Evolutionary conservation across 306 rosid genomes (phyloP), one percentile per base, ranked within the genome.

Genomic region (Glycine tomentella): DNA sequence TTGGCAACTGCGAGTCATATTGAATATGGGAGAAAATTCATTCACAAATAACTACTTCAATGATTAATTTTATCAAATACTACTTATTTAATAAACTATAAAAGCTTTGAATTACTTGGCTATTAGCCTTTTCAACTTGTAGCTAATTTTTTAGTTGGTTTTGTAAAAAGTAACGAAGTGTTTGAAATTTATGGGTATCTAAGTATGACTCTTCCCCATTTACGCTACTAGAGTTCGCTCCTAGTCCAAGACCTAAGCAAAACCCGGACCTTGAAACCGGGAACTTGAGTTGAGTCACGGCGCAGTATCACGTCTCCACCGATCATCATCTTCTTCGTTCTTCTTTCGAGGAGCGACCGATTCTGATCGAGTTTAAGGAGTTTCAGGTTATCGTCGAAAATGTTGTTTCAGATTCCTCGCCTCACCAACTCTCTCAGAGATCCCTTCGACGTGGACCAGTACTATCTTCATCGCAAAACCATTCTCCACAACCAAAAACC

Each of bases 401-500:
- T 87, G 90, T 78, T 84, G 80, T 57, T 84, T 87, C 90, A 87
- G 84, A 81, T 87, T 81, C 90, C 90, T 58, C 90, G 90, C 40
- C 74, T 87, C 15, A 84, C 90, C 4, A 87, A 84, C 40, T 87
- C 90, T 42, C 90, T 87, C 49, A 78, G 90, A 81, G 80, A 75
- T 3, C 88, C 90, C 5, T 87, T 87, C 66, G 90, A 87, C 65
- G 59, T 87, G 53, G 90, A 87, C 38, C 80, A 78, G 31, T 87
- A 86, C 13, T 87, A 87, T 82, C 86, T 87, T 66, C 88, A 78
- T 52, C 90, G 90, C 74, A 87, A 84, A 74, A 45, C 75, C 14
- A 13, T 84, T 42, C 90, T 87, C 53, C 84, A 81, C 52, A 78
- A 74, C 65, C 84, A 7, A 55, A 75, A 38, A 14, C 80, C 82